A percentile compares a stretch with the other conserved stretches of the same genome.
Evolutionary conservation across 225 moss, liverwort and hornwort genomes (phyloP).

Genomic region (Straminergon stramineum): DNA sequence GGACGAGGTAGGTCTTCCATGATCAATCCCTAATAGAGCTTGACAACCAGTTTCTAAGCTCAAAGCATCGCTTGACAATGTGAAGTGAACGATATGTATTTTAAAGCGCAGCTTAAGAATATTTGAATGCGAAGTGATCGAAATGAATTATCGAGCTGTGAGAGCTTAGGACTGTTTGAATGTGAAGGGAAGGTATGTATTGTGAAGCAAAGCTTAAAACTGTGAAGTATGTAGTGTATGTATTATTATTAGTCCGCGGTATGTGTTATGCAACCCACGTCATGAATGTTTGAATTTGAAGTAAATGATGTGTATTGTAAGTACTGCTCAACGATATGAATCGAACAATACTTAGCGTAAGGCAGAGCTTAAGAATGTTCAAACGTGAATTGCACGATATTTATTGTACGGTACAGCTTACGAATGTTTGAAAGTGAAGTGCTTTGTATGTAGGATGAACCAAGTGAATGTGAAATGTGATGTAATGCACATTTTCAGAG

Average conservation of each 20-base stretch:
- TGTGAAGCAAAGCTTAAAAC: not conserved
- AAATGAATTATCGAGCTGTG: not conserved
- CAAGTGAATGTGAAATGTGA: not conserved
- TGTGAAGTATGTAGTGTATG: not conserved
- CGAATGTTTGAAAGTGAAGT: not conserved
- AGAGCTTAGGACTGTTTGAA: too few species aligned
- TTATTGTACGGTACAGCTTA: not conserved
- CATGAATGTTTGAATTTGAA: not conserved
- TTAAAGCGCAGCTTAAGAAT: not conserved
- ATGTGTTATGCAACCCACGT: too few species aligned
- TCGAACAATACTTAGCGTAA: not conserved
- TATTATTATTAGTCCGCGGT: too few species aligned
- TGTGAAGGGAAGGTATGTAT: not conserved
- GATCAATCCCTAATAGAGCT: not conserved
- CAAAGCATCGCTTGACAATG: not conserved
- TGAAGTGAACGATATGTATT: not conserved
- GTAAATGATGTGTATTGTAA: not conserved
- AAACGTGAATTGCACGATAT: not conserved
- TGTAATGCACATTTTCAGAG: not conserved
- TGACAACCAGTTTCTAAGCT: too few species aligned
- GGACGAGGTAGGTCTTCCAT: constrained; percentile 32
- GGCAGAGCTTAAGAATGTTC: not conserved
- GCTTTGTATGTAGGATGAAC: not conserved
- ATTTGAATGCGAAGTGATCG: not conserved
- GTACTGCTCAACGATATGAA: not conserved